Evolutionary conservation across 2,329 filamentous ascomycete genomes (phyloP).

Genomic region (Sporothrix euskadiensis): DNA sequence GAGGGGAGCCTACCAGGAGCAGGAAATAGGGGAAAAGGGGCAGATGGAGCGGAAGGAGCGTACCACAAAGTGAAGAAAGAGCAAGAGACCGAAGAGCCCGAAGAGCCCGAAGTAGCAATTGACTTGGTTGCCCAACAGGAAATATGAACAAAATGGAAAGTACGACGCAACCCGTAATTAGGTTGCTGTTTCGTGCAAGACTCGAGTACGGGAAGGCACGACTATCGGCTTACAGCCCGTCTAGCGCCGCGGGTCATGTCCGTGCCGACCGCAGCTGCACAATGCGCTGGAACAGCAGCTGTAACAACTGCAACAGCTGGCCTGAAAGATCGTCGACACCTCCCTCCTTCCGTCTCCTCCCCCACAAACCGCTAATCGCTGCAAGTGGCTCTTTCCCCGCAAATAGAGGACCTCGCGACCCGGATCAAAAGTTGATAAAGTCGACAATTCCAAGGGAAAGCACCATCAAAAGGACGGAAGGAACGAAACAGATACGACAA

Average conservation of each 20-base stretch:
- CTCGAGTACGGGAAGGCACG: background rate
- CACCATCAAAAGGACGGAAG: background rate
- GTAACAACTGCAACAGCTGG: too few species aligned
- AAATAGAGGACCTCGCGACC: background rate
- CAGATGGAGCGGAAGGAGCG: background rate
- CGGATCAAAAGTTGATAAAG: background rate
- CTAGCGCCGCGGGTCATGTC: background rate
- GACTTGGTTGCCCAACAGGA: background rate
- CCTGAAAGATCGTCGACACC: background rate
- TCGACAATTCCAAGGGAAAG: background rate
- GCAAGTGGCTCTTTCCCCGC: constrained; percentile 1
- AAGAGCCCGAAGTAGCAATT: background rate
- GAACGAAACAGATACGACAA: background rate
- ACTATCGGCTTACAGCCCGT: too few species aligned
- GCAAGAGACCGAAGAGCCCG: background rate
- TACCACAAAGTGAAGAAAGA: background rate
- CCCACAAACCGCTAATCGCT: background rate
- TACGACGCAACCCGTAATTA: background rate
- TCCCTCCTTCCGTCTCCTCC: background rate
- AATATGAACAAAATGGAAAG: background rate
- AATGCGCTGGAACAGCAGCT: background rate
- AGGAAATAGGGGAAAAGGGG: background rate
- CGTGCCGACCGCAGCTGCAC: background rate
- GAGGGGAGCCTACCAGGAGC: too few species aligned
- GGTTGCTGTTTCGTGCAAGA: background rate